Evolutionary conservation across 2,329 filamentous ascomycete genomes (phyloP).

Genomic region (Pleurostoma richardsiae): DNA sequence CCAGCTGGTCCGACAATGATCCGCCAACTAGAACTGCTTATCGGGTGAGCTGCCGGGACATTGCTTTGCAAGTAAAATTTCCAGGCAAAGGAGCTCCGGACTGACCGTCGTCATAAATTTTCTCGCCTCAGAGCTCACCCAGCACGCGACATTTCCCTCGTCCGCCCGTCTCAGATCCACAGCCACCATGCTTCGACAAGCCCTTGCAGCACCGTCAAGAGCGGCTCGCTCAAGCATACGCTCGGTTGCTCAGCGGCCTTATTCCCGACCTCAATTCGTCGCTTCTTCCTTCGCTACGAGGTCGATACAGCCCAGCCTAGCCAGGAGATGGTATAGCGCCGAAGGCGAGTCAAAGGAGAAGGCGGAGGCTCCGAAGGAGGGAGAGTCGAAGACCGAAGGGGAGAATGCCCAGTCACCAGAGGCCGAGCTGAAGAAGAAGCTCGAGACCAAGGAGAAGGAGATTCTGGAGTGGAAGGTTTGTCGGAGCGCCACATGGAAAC

Average conservation of each 20-base stretch:
- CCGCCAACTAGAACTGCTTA: too few species aligned
- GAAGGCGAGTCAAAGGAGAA: slow-evolving; percentile 33
- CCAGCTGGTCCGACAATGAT: too few species aligned
- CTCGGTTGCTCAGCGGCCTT: slow-evolving; percentile 25
- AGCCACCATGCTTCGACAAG: slow-evolving; percentile 39
- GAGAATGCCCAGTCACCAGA: slow-evolving; percentile 20
- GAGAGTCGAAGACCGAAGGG: slow-evolving; percentile 17
- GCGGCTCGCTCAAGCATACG: slow-evolving; percentile 35
- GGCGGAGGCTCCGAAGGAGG: slow-evolving; percentile 17
- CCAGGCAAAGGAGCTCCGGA: neutral
- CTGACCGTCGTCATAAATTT: slow-evolving; percentile 12
- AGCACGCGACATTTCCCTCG: slow-evolving; percentile 3
- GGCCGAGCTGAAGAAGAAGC: slow-evolving; percentile 42
- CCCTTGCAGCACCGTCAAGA: slow-evolving; percentile 35
- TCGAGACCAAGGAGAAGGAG: slow-evolving; percentile 48
- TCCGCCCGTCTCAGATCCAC: neutral
- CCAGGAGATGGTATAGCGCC: slow-evolving; percentile 42
- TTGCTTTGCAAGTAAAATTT: slow-evolving; percentile 3
- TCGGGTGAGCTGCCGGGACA: too few species aligned
- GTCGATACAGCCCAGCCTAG: slow-evolving; percentile 28
- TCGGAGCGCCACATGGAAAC: slow-evolving; percentile 5
- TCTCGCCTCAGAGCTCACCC: neutral
- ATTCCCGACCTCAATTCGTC: slow-evolving; percentile 31
- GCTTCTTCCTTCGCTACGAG: slow-evolving; percentile 23
- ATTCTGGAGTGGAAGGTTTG: slow-evolving; percentile 77